Evolutionary conservation across 768 basidiomycete genomes (phyloP).

Genomic region (Phaeotremella skinneri): DNA sequence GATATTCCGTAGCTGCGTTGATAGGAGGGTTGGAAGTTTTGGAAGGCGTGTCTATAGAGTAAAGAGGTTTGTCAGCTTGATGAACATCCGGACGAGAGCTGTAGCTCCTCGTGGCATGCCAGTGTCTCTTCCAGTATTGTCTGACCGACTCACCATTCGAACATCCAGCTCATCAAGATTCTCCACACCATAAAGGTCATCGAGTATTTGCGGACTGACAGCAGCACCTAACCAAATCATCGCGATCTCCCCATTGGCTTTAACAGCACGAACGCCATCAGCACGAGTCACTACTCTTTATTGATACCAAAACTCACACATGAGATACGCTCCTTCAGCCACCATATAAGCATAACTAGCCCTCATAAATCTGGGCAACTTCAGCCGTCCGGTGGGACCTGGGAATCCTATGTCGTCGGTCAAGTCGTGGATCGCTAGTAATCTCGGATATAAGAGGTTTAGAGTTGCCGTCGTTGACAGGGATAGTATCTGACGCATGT

Average conservation of each 20-base stretch:
- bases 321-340: conserved; percentile 83
- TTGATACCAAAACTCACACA: conserved; percentile 60
- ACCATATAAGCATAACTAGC: conserved; percentile 84
- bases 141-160: conserved; percentile 62
- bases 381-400: conserved; percentile 61
- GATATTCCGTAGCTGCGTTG: conserved; percentile 80
- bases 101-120: too few species aligned
- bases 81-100: background rate
- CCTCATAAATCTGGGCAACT: conserved; percentile 75
- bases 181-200: conserved; percentile 80
- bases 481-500: conserved; percentile 70
- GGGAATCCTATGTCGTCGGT: conserved; percentile 69
- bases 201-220: conserved; percentile 74
- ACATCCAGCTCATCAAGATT: conserved; percentile 69
- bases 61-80: conserved; percentile 9
- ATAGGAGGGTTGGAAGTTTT: conserved; percentile 67
- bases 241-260: conserved; percentile 82
- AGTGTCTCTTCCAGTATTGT: too few species aligned
- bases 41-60: conserved; percentile 67
- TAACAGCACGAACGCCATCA: background rate
- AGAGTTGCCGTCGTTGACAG: conserved; percentile 69
- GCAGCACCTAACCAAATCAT: conserved; percentile 88
- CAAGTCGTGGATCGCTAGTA: conserved; percentile 85
- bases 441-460: conserved; percentile 78
- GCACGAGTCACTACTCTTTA: background rate